These are phyloP conservation scores for Leccinum sublutescens DNA, from an alignment of 768 basidiomycete species.

Conservation along the genomic window DNA sequence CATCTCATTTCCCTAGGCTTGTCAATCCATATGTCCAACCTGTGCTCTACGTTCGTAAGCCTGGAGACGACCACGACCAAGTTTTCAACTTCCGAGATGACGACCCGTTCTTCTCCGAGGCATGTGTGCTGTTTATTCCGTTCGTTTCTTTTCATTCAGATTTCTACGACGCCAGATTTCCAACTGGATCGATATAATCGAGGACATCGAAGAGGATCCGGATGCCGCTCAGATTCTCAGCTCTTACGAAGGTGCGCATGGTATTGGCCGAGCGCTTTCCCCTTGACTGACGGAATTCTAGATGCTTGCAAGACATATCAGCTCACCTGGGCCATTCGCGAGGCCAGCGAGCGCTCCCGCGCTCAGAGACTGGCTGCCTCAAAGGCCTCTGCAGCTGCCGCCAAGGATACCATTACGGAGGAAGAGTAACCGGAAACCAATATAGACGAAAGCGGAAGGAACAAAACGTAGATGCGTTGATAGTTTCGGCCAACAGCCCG, in stretches of 20 bases:
- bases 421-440: constrained; percentile 20
- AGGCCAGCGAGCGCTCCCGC: constrained; percentile 69
- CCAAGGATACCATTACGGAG: constrained; percentile 28
- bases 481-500: not conserved
- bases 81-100: constrained; percentile 72
- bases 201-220: constrained; percentile 85
- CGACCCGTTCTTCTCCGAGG: constrained; percentile 93
- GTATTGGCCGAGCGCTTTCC: not conserved
- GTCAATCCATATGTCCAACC: constrained; percentile 95
- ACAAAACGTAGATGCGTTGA: constrained; percentile 3
- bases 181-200: constrained; percentile 85
- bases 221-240: constrained; percentile 79
- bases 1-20: constrained; percentile 46
- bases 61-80: constrained; percentile 77
- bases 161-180: constrained; percentile 46
- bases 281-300: constrained; percentile 26
- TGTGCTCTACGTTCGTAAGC: constrained; percentile 79
- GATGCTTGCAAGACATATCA: constrained; percentile 89
- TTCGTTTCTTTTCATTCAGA: not conserved
- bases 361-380: constrained; percentile 41
- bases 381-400: constrained; percentile 26
- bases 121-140: constrained; percentile 18
- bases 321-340: constrained; percentile 91
- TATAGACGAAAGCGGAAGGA: not conserved
- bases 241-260: constrained; percentile 71